Evolutionary conservation across 495 filamentous ascomycete genomes (phyloP), one percentile per base, ranked within the genome.

Genomic region (Lindgomyces ingoldianus): DNA sequence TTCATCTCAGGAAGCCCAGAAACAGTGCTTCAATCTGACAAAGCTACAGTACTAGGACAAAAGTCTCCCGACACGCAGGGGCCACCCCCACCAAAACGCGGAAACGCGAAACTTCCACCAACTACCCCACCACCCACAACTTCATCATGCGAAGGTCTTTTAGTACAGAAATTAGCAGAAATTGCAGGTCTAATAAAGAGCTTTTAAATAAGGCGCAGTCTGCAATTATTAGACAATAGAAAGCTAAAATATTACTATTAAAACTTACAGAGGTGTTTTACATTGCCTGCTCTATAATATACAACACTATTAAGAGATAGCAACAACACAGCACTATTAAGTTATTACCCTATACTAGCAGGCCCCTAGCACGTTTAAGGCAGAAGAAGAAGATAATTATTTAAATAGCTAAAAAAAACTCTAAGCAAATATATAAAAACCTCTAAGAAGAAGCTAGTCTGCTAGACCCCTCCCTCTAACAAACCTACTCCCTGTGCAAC

Each of bases 11-110:
- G n/a, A n/a, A n/a, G n/a, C n/a, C n/a, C n/a, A n/a, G n/a, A n/a
- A n/a, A n/a, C n/a, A n/a, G n/a, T n/a, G n/a, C n/a, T n/a, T n/a
- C n/a, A n/a, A n/a, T n/a, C n/a, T n/a, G n/a, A n/a, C n/a, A n/a
- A n/a, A n/a, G n/a, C 36, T 42, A 47, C 44, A 47, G 44, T 47
- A 47, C 44, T 47, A 47, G 44, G 44, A 47, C 44, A 47, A 47
- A 47, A 47, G 44, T 47, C 21, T 47, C 44, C 44, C 21, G 14
- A 8, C 44, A 47, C 44, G 14, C 21, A 8, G 4, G 14, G 44
- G 16, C 44, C 16, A 47, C 6, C 44, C 44, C n/a, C 44, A 47
- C 44, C 44, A 47, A 47, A 47, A 8, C 44, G 33, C 33, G 33
- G 33, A 39, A 39, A 6, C 33, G 33, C 33, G 33, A 39, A 39